Base-by-base conservation (phyloP, 2,329 filamentous ascomycete genomes). In the Periconia digitata region DNA sequence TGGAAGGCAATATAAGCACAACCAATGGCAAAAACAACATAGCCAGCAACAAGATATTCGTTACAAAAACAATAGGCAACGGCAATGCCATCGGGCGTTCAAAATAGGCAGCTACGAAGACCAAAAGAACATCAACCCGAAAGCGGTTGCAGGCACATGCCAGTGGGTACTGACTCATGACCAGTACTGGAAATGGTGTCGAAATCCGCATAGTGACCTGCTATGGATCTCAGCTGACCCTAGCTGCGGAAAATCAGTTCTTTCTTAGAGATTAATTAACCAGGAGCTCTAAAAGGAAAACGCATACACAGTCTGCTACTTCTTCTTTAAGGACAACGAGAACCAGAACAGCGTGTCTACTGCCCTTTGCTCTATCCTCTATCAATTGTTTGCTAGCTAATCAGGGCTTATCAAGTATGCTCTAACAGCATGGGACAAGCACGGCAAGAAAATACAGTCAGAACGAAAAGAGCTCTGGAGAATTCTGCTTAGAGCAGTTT, bases 141-240 rank as follows among this genome's bases (percentile, higher is more conserved):
- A 56, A 24, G 58, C 59, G 7, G 50, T 63, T 0, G 44, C 50
- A n/a, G 62, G 59, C 10, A 72, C 69, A 13, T 69, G 68, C 35
- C 43, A 62, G 41, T 72, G 69, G 66, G 64, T 71, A 32, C 46
- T 63, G 1, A 36, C 51, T 15, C 59, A 67, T 47, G 21, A 27
- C 8, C 35, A 39, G 4, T 71, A 67, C 45, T 24, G 37, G 1
- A 18, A 51, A 7, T 72, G 66, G 69, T 37, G 47, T 10, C 32
- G 35, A n/a, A 35, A 15, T 6, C 1, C 2, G 21, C 3, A 2
- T 10, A 3, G 13, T 8, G 12, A n/a, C 4, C 38, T 65, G 2
- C 53, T 67, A 4, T 67, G 59, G 63, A 50, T 69, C 1, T 59
- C 63, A 1, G 64, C 62, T 0, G 60, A 62, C 36, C 62, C 61